Base-by-base conservation (phyloP, 805 yeast species). In the Saccharomycopsis sp. region DNA sequence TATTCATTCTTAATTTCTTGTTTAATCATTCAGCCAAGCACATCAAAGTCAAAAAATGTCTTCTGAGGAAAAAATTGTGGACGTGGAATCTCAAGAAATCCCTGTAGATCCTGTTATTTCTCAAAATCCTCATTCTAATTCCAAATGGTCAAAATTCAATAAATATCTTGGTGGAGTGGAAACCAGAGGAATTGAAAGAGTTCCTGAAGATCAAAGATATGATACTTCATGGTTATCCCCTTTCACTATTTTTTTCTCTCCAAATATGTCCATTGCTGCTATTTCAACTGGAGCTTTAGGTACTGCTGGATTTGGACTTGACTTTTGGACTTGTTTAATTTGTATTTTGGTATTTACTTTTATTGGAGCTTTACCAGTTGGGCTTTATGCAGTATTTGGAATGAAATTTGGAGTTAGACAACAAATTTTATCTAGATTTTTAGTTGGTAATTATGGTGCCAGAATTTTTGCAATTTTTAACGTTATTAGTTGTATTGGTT, bases 201-300 rank as follows among this genome's bases (percentile, higher is more conserved):
- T 87, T 41, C 75, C 83, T 6, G 94, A 81, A 47, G 81, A 77
- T 36, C 89, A 84, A 59, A 79, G 83, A 57, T 69, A 71, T 35
- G 85, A 79, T 46, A 69, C 68, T 33, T 76, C 83, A 36, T 57
- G 79, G 46, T 64, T 72, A 61, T 73, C 72, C 49, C 81, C 92
- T 23, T 86, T 85, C 35, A 68, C 89, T 37, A 81, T 87, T 87
- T 87, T 95, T 94, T 70, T 81, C 53, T 79, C 94, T 5, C 94
- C 94, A 29, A 86, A 87, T 62, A 66, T 84, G 69, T 94, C 84
- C 41, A 73, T 87, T 54, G 86, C 95, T 17, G 74, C 95, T 15
- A 75, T 73, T 51, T 67, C 94, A 5, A 65, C 84, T 35, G 96
- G 96, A 57, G 80, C 72, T 47, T 57, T 79, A 28, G 83, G 85